A percentile compares a stretch with the other conserved stretches of the same genome.
Conservation (phyloP, 2,329 filamentous ascomycete genomes). For the Fusarium bactridioides region DNA sequence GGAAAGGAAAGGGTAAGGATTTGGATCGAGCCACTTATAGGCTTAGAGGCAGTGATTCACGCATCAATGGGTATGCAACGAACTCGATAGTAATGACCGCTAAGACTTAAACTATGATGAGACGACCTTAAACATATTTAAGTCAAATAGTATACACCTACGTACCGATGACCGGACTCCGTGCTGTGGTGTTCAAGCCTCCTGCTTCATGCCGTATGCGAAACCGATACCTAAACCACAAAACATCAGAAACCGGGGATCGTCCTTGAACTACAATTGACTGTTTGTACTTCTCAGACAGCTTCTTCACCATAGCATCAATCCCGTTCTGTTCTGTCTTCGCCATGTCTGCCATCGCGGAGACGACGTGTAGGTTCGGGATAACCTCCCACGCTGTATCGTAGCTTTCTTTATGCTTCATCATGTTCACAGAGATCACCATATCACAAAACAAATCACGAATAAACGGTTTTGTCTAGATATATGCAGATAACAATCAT, state of each 20-base stretch:
- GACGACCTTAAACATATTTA: too few species aligned
- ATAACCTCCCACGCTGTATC: background rate
- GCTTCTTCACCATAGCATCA: background rate
- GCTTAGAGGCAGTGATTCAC: background rate
- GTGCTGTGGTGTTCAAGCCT: too few species aligned
- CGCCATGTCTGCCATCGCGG: background rate
- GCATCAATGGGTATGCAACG: background rate
- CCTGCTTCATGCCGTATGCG: too few species aligned
- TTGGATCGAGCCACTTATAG: background rate
- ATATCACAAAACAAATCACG: background rate
- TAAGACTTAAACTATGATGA: too few species aligned
- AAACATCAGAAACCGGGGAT: too few species aligned
- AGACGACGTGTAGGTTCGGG: background rate
- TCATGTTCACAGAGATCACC: background rate
- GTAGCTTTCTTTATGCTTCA: background rate
- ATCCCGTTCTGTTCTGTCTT: background rate
- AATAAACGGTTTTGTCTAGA: slow-evolving; percentile 1
- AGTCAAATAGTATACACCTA: background rate
- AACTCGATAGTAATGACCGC: background rate
- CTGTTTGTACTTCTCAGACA: background rate
- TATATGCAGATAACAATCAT: slow-evolving; percentile 5
- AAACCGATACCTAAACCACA: too few species aligned
- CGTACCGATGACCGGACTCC: too few species aligned
- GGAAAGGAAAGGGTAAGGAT: background rate
- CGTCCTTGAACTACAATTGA: background rate